phyloP scores from a whole-genome alignment of 331 rosid genomes.

The Malus hybrid region DNA sequence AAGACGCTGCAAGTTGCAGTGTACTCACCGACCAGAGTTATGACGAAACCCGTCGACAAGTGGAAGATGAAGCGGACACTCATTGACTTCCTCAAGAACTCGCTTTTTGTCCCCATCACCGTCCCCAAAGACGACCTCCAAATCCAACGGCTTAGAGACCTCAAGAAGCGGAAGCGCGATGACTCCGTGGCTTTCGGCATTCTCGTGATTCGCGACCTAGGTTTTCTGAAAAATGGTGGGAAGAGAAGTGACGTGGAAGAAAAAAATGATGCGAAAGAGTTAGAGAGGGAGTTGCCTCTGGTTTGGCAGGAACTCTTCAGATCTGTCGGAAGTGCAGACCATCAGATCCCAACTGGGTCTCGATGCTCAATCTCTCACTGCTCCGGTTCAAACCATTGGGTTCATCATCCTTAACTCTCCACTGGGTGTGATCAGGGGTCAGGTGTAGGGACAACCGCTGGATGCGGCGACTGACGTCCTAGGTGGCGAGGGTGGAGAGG shows the following conservation, averaged over 20 bases:
- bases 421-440: too few relatives aligned
- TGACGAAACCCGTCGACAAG: slow-evolving; percentile 60
- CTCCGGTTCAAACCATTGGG: too few relatives aligned
- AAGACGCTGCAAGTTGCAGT: slow-evolving; percentile 14
- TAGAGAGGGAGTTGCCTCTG: slow-evolving; percentile 34
- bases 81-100: slow-evolving; percentile 46
- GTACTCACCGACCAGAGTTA: slow-evolving; percentile 35
- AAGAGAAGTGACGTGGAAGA: background rate
- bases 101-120: slow-evolving; percentile 35
- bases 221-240: slow-evolving; percentile 10
- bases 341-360: too few relatives aligned
- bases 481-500: too few relatives aligned
- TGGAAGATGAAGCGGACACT: slow-evolving; percentile 77
- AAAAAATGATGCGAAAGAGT: slow-evolving; percentile 17
- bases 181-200: slow-evolving; percentile 63
- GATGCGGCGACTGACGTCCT: too few relatives aligned
- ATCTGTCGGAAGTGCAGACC: too few relatives aligned
- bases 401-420: too few relatives aligned
- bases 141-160: slow-evolving; percentile 44
- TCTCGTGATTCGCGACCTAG: slow-evolving; percentile 48
- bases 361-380: too few relatives aligned
- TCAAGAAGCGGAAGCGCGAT: slow-evolving; percentile 75
- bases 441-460: too few relatives aligned
- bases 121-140: slow-evolving; percentile 62
- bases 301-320: too few relatives aligned